Evolutionary conservation across 2,329 filamentous ascomycete genomes (phyloP), one percentile per base, ranked within the genome.

Genomic region (Cladosporium austrohemisphaericum): DNA sequence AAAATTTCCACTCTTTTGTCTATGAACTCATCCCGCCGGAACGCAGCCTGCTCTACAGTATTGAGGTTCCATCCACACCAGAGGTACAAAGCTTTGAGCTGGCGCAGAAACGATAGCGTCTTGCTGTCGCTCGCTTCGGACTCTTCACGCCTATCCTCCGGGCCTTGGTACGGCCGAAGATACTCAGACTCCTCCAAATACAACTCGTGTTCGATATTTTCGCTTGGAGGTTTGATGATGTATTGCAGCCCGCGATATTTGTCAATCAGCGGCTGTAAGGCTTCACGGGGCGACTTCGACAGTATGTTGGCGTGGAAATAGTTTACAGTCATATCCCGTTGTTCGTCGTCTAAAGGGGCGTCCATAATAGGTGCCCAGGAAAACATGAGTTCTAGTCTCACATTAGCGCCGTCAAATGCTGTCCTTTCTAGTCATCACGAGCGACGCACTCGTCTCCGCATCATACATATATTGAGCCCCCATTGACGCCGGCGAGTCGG

Each of bases 231-330:
- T 1, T n/a, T 9, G 18, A 13, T 43, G 16, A 32, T 31, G 16
- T 31, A 22, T 5, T 43, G 14, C 25, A 31, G 6, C 6, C 18
- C 5, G 11, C 40, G 40, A 18, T 13, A 43, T 18, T 31, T 43
- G 26, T 43, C 18, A n/a, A 43, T 43, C 25, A 43, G 16, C 16
- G 40, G 40, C n/a, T 43, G 40, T 5, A 32, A 43, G 7, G 40
- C 26, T 20, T 43, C 40, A 13, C 40, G 40, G 3, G 40, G 40
- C 18, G 40, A 43, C 11, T 19, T 43, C n/a, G 36, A 26, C n/a
- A 22, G 19, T 6, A 40, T 16, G n/a, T 40, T 16, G 11, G 19
- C 23, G 20, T 18, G 20, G 20, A 40, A 26, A 16, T 26, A 25
- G 20, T n/a, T 9, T n/a, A 4, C 28, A 31, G 14, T 31, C 4